These are phyloP conservation scores for Besnoitia besnoiti DNA, from an alignment of 169 alveolate genomes.

Conservation along the genomic window DNA sequence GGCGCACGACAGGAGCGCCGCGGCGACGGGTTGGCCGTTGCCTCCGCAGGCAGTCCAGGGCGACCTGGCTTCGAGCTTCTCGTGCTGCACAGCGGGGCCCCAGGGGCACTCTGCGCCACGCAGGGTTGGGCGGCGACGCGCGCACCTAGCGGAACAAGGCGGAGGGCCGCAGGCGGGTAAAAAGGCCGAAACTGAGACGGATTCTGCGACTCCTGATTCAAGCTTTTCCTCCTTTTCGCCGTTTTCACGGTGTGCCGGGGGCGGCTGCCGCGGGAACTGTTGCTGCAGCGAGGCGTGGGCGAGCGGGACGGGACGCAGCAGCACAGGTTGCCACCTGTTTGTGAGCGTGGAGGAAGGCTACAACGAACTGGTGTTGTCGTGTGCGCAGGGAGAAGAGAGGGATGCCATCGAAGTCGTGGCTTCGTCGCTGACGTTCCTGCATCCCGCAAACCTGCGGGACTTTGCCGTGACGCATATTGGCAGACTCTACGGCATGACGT, in stretches of 20 bases:
- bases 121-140: no score
- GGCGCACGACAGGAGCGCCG: conserved; percentile 3
- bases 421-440: conserved; percentile 57
- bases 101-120: background rate
- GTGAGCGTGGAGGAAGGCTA: background rate
- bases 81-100: background rate
- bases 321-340: background rate
- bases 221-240: background rate
- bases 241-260: background rate
- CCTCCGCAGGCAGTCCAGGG: background rate
- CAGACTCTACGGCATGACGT: conserved; percentile 37
- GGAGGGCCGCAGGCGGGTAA: background rate
- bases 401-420: conserved; percentile 53
- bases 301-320: background rate
- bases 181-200: background rate
- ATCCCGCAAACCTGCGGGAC: conserved; percentile 29
- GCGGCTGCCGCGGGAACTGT: conserved; percentile 22
- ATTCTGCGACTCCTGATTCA: background rate
- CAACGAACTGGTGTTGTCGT: conserved; percentile 2
- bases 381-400: conserved; percentile 61
- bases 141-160: background rate
- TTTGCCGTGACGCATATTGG: conserved; percentile 30
- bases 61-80: background rate
- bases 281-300: conserved; percentile 40
- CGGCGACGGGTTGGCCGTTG: conserved; percentile 22